phyloP scores from a whole-genome alignment of 176 grass and related monocot species.

The Eragrostis nindensis region DNA sequence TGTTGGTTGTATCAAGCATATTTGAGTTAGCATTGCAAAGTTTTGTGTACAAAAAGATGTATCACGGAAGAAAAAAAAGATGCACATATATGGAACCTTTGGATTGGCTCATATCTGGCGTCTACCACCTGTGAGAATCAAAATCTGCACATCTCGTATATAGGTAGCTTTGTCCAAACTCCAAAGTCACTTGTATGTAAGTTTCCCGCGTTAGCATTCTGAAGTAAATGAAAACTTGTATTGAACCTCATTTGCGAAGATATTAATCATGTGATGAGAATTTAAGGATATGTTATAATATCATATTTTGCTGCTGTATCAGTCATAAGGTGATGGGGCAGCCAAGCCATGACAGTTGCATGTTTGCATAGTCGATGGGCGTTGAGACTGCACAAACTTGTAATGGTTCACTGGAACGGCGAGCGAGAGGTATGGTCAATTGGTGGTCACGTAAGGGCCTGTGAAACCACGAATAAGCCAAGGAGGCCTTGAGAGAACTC shows the following conservation, averaged over 20 bases:
- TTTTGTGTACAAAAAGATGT: neutral
- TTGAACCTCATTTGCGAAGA: neutral
- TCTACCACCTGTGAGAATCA: no score
- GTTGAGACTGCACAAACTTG: neutral
- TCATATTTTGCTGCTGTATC: neutral
- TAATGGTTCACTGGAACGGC: neutral
- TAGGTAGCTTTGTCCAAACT: neutral
- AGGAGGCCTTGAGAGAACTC: no score
- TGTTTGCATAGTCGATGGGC: neutral
- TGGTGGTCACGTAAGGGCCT: neutral
- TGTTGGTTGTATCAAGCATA: neutral
- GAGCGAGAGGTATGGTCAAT: neutral
- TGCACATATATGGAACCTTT: neutral
- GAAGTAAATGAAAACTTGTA: neutral
- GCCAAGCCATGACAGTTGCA: no score
- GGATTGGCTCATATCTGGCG: neutral
- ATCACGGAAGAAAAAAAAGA: neutral
- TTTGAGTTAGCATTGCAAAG: neutral
- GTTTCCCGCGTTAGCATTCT: neutral
- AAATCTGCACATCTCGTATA: no score
- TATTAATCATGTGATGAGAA: conserved; percentile 4
- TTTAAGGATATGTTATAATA: no score
- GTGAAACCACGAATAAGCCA: no score
- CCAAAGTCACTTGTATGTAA: no score
- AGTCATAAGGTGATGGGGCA: neutral